Evolutionary conservation across 1,284 basidiomycete genomes (phyloP), one percentile per base, ranked within the genome.

Genomic region (Mycena sp.): DNA sequence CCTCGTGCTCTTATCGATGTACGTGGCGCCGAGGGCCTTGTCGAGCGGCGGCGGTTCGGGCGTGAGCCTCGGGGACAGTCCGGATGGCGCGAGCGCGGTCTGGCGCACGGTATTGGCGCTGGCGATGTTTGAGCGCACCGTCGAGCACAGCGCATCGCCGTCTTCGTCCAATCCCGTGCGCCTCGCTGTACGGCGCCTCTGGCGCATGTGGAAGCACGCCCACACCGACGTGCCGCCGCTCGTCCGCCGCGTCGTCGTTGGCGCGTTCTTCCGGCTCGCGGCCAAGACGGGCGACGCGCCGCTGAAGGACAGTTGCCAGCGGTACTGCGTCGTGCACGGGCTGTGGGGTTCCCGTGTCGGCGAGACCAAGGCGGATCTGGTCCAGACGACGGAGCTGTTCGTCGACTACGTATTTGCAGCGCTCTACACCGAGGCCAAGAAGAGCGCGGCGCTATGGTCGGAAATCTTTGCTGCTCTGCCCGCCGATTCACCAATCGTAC

Each of bases 261-360:
- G 78, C 2, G 77, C 82, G 3, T 86, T 88, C 70, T 70, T 88
- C 43, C 80, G 76, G 44, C 69, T 87, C 19, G 80, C 83, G 5
- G 77, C 76, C 17, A 66, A 71, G 17, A 71, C 78, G 10, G 66
- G 69, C 14, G 81, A 87, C 59, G 67, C 56, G 3, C 55, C 71
- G 1, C 70, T 88, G 14, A 71, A 79, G 12, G 70, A 76, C n/a
- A 72, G 54, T 6, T 77, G 75, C 50, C 60, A 61, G 30, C 69
- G 67, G 4, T 74, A 72, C 43, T 74, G 72, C 60, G 32, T 64
- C 17, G 46, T 50, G 19, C 69, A 70, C 21, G 61, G 41, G 23
- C 57, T 79, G 28, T 77, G 69, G 56, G 54, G 41, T 19, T 38
- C 38, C 3, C 65, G 56, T 29, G 38, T 12, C 17, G 57, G 43